Evolutionary conservation across 805 yeast species (phyloP).

Genomic region (Saccharomycopsis sp.): DNA sequence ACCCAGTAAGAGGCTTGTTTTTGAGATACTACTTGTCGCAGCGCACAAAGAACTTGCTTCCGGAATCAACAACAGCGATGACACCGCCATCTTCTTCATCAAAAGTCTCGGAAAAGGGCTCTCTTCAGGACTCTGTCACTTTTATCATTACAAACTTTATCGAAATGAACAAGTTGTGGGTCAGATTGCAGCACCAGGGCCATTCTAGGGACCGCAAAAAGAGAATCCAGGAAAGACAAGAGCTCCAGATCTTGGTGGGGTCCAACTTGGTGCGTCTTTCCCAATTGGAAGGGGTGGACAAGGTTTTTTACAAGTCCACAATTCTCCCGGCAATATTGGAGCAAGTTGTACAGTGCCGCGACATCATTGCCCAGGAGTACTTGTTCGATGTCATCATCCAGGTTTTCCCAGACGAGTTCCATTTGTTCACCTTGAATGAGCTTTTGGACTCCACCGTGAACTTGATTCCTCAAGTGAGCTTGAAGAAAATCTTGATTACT

Average conservation of each 20-base stretch:
- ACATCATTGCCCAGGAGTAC: constrained; percentile 86
- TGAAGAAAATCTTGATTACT: constrained; percentile 56
- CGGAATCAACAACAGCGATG: constrained; percentile 14
- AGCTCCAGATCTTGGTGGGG: constrained; percentile 85
- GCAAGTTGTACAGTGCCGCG: constrained; percentile 88
- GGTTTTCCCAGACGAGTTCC: constrained; percentile 91
- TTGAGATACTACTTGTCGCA: constrained; percentile 84
- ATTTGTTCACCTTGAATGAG: constrained; percentile 59
- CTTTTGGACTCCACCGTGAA: constrained; percentile 58
- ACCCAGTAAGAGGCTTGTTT: constrained; percentile 87
- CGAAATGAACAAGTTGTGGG: constrained; percentile 98
- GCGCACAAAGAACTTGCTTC: constrained; percentile 48
- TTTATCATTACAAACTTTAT: constrained; percentile 81
- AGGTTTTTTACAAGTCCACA: constrained; percentile 34
- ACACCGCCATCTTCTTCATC: too few species aligned
- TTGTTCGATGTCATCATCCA: constrained; percentile 85
- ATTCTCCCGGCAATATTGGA: constrained; percentile 77
- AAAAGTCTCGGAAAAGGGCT: constrained; percentile 28
- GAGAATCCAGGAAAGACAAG: constrained; percentile 73
- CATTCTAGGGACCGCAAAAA: constrained; percentile 72
- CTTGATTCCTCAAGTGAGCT: constrained; percentile 61
- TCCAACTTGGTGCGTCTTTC: constrained; percentile 84
- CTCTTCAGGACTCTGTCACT: constrained; percentile 56
- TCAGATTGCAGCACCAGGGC: constrained; percentile 91
- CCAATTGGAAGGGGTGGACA: constrained; percentile 70